phyloP scores from a whole-genome alignment of 1,139 yeast species.

The Pneumocystis wakefieldiae region DNA sequence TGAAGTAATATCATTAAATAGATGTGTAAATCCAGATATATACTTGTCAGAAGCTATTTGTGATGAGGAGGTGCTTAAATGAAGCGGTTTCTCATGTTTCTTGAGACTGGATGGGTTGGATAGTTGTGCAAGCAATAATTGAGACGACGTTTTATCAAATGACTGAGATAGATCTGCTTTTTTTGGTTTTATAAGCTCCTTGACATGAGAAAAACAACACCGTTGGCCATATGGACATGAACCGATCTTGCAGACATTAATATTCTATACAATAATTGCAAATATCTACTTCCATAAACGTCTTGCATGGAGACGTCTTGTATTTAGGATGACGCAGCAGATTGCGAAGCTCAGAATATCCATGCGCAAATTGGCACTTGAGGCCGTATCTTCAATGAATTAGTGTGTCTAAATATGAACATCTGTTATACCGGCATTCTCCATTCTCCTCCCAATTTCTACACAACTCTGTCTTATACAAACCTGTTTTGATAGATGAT shows the following conservation, averaged over 20 bases:
- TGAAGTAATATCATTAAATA: not conserved
- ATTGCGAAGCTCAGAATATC: constrained; percentile 3
- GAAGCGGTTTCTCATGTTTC: not conserved
- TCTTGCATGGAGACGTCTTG: constrained; percentile 9
- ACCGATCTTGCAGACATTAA: constrained; percentile 1
- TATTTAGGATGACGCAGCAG: constrained; percentile 7
- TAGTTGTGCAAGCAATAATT: not conserved
- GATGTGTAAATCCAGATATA: not conserved
- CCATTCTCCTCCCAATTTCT: constrained; percentile 7
- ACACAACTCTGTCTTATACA: constrained; percentile 11
- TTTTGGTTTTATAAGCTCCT: not conserved
- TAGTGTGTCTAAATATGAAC: not conserved
- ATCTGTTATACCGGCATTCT: constrained; percentile 3
- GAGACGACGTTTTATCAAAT: not conserved
- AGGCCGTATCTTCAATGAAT: constrained; percentile 2
- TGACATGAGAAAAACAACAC: constrained; percentile 9
- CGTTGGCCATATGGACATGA: constrained; percentile 10
- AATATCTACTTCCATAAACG: not conserved
- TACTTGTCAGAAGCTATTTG: not conserved
- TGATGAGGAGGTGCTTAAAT: not conserved
- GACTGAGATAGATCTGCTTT: not conserved
- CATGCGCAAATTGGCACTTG: constrained; percentile 12
- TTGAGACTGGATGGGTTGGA: not conserved
- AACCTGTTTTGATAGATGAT: not conserved
- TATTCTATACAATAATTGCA: not conserved